A percentile compares a stretch with the other conserved stretches of the same genome.
Conservation (phyloP, 108 stramenopile genomes). For the Nitzschia putrida region DNA sequence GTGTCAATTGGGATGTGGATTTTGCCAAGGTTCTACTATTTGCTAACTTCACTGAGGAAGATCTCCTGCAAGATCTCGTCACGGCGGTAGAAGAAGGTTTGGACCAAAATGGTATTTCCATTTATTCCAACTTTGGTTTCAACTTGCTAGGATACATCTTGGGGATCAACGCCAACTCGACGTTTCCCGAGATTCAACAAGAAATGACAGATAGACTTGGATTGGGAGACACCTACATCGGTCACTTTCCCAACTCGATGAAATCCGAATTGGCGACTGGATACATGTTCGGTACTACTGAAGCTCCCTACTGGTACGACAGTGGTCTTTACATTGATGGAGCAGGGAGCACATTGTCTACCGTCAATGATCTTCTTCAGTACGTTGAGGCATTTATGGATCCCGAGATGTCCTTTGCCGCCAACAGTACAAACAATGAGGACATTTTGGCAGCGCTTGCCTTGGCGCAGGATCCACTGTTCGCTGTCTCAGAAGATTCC, state of each 20-base stretch:
- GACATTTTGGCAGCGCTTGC: neutral
- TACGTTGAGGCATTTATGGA: neutral
- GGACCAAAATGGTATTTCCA: neutral
- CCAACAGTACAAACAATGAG: neutral
- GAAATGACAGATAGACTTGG: neutral
- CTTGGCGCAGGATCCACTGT: neutral
- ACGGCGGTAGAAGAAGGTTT: neutral
- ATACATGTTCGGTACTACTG: neutral
- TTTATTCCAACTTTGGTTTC: neutral
- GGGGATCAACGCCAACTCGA: neutral
- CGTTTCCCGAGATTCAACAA: neutral
- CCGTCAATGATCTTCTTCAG: neutral
- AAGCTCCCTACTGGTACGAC: conserved; percentile 1
- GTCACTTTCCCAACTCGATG: neutral
- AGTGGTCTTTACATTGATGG: neutral
- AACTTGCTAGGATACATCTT: neutral
- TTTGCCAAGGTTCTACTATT: neutral
- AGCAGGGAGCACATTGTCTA: neutral
- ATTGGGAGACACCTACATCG: neutral
- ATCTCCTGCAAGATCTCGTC: neutral
- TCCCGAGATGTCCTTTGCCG: neutral
- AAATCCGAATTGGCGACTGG: neutral
- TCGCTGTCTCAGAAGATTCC: neutral
- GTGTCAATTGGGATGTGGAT: neutral
- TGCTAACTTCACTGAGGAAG: neutral